These are phyloP conservation scores for Suillus subalutaceus DNA, from an alignment of 768 basidiomycete genomes.

Conservation along the genomic window DNA sequence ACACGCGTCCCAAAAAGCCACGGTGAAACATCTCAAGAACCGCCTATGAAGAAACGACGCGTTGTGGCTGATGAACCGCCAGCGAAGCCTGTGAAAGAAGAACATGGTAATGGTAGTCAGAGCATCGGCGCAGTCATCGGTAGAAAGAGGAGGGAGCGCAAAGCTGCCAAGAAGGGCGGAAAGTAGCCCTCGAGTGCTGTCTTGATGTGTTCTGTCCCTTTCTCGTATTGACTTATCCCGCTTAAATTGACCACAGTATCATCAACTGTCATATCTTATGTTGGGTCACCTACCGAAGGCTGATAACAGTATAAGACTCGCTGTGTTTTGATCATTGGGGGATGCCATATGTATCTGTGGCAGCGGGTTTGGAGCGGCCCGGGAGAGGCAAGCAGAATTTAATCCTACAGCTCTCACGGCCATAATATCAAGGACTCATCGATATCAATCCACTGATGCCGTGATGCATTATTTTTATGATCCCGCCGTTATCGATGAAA, in stretches of 20 bases:
- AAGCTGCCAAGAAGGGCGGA: conserved; percentile 29
- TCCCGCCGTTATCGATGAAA: not conserved
- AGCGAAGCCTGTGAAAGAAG: conserved; percentile 27
- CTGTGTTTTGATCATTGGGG: not conserved
- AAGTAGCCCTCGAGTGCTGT: conserved; percentile 2
- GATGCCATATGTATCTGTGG: not conserved
- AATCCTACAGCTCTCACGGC: too few relatives aligned
- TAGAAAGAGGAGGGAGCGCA: conserved; percentile 75
- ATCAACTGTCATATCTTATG: not conserved
- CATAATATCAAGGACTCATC: too few relatives aligned
- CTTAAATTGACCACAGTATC: not conserved
- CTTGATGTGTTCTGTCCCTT: not conserved
- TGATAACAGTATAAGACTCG: not conserved
- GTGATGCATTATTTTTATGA: not conserved
- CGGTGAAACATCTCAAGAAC: conserved; percentile 31
- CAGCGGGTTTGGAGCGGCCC: not conserved
- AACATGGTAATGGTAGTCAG: conserved; percentile 35
- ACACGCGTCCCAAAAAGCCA: conserved; percentile 13
- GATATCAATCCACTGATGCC: too few relatives aligned
- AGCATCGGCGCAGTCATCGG: conserved; percentile 75
- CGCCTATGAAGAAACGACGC: conserved; percentile 44
- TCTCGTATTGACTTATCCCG: not conserved
- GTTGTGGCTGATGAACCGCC: conserved; percentile 24
- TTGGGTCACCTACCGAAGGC: not conserved
- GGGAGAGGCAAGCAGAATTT: not conserved